Evolutionary conservation across 116 monocot genomes (phyloP), one percentile per base, ranked within the genome.

Genomic region (Papilionanthe hybrid): DNA sequence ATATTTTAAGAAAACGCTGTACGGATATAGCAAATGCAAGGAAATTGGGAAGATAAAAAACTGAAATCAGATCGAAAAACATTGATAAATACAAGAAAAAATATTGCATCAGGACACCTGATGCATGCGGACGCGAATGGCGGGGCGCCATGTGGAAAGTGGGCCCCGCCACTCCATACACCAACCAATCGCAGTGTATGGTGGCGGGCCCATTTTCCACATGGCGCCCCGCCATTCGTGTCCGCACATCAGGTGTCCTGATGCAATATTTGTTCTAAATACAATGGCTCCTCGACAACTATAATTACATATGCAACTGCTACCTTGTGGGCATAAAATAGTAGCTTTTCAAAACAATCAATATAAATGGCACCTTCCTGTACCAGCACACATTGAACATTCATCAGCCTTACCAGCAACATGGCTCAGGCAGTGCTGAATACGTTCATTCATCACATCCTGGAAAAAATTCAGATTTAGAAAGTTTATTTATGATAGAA

Each of bases 381-480:
- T 87, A 67, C 95, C 92, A 76, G 86, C 86, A 72, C 95, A 95
- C 18, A 89, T 84, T 43, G 72, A 42, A 72, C 95, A 95, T 69
- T 95, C 95, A 44, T 84, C 87, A 4, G 86, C 88, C 47, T 87
- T 77, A 82, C 95, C 95, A 68, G 81, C 83, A 7, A 85, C 88
- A 74, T 89, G 92, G 48, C 72, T 85, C 73, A 95, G 68, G 82
- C 95, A 92, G 63, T 88, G 86, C 30, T 88, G 88, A 77, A 92
- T 95, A 41, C 91, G 82, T 50, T 92, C 89, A 80, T 81, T 92
- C 92, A 95, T 84, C 76, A 92, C 89, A 86, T 95, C 95, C 95
- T 95, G 82, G 78, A 82, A 66, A 23, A 79, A 66, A 37, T 69
- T 69, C 22, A 63, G 9, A 25, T 63, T 63, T 63, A 60, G 0